phyloP scores from a whole-genome alignment of 495 filamentous ascomycete species.

The Penicillium tannophilum region DNA sequence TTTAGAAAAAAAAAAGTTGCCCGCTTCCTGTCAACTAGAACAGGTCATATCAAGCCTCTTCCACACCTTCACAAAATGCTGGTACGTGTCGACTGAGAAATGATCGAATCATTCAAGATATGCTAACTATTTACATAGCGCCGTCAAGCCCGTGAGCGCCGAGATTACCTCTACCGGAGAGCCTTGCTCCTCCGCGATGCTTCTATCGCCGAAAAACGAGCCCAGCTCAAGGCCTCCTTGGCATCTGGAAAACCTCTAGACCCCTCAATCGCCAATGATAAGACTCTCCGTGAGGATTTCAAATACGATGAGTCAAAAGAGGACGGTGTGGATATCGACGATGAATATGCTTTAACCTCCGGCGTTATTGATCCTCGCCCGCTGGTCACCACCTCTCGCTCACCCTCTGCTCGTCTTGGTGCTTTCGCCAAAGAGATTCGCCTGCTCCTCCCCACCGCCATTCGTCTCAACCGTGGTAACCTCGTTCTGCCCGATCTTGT shows the following conservation, averaged over 20 bases:
- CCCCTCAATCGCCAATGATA: constrained; percentile 86
- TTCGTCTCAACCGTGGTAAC: constrained; percentile 90
- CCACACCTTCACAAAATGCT: constrained; percentile 38
- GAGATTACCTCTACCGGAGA: constrained; percentile 91
- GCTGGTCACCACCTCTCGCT: constrained; percentile 89
- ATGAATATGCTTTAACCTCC: constrained; percentile 87
- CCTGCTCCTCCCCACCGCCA: constrained; percentile 84
- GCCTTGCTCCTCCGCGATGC: constrained; percentile 83
- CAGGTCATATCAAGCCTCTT: constrained; percentile 9
- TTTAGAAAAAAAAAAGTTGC: constrained; percentile 49
- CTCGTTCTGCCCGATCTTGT: constrained; percentile 84
- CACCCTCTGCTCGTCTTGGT: constrained; percentile 79
- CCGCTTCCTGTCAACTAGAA: constrained; percentile 23
- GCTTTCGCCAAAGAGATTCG: constrained; percentile 97
- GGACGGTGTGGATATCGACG: constrained; percentile 74
- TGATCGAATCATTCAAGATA: neutral
- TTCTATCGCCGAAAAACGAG: constrained; percentile 86
- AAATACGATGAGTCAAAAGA: constrained; percentile 85
- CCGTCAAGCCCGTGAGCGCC: constrained; percentile 78
- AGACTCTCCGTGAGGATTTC: constrained; percentile 80
- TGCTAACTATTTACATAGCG: constrained; percentile 40
- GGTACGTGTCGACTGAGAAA: constrained; percentile 31
- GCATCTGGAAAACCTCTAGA: constrained; percentile 85
- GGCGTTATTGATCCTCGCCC: constrained; percentile 85
- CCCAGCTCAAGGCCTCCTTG: constrained; percentile 81